Conservation (phyloP, 441 rosid genomes). For the Croton setiger region DNA sequence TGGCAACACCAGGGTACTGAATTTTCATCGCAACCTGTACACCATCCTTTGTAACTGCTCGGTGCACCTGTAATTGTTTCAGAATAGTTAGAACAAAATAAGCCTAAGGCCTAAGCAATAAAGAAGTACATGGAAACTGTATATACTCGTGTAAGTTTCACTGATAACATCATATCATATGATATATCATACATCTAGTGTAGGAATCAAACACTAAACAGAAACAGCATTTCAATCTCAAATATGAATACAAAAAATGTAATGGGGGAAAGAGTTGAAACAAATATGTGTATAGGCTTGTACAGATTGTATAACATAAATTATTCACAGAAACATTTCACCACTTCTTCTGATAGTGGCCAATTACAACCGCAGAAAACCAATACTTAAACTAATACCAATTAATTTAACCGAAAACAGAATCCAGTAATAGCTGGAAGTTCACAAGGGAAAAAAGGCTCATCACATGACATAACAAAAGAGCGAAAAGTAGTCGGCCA, state of each 20-base stretch:
- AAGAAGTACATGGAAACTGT: not conserved
- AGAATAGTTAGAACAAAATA: conserved; percentile 2
- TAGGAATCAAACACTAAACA: not conserved
- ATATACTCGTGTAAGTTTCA: not conserved
- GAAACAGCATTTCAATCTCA: not conserved
- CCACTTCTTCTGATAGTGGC: not conserved
- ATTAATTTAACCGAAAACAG: not conserved
- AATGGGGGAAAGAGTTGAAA: not conserved
- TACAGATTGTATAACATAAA: not conserved
- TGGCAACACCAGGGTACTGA: conserved; percentile 97
- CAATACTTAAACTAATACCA: not conserved
- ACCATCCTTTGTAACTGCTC: conserved; percentile 74
- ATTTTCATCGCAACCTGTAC: conserved; percentile 83
- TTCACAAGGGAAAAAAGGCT: not conserved
- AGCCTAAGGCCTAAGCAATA: not conserved
- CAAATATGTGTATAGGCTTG: not conserved
- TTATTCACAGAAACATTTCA: not conserved
- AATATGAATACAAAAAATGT: conserved; percentile 5
- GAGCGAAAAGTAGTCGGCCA: not conserved
- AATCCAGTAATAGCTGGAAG: not conserved
- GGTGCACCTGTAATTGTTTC: conserved; percentile 58
- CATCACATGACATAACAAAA: not conserved
- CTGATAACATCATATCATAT: not conserved
- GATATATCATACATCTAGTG: not conserved
- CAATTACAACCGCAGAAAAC: not conserved